A percentile compares a stretch with the other conserved stretches of the same genome.
phyloP scores from a whole-genome alignment of 208 protist genomes.

The Entamoeba invadens region DNA sequence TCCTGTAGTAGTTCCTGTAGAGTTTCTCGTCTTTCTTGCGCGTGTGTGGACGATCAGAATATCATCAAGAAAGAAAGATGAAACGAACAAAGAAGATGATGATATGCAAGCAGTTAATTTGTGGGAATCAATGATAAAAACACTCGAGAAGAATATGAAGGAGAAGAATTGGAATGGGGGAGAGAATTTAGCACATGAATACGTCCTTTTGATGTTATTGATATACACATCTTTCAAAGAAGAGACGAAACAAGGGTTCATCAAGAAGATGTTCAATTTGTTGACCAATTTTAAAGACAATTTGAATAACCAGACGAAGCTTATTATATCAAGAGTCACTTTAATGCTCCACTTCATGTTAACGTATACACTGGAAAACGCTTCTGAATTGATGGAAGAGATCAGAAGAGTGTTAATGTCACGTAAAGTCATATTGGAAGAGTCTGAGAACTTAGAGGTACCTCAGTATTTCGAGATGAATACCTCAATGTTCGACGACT shows the following conservation, averaged over 20 bases:
- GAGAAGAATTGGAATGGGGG: background rate
- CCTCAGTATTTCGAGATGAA: background rate
- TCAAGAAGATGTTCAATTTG: background rate
- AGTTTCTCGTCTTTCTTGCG: background rate
- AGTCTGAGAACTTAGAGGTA: background rate
- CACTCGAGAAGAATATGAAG: background rate
- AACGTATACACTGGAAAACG: background rate
- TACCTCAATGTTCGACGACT: background rate
- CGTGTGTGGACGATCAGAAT: background rate
- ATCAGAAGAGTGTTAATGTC: background rate
- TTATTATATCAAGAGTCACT: background rate
- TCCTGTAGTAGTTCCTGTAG: background rate
- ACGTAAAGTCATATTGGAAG: background rate
- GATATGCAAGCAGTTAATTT: background rate
- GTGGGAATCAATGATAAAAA: background rate
- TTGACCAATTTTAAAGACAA: background rate
- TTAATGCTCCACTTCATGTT: background rate
- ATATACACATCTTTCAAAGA: background rate
- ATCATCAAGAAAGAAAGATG: background rate
- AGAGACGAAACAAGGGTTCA: background rate
- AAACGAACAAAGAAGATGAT: too few relatives aligned
- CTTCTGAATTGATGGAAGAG: background rate
- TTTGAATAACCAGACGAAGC: background rate
- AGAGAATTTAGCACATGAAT: background rate
- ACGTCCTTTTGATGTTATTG: background rate